Evolutionary conservation across 495 filamentous ascomycete species (phyloP), one percentile per base, ranked within the genome.

Genomic region (Penicillium salamii): DNA sequence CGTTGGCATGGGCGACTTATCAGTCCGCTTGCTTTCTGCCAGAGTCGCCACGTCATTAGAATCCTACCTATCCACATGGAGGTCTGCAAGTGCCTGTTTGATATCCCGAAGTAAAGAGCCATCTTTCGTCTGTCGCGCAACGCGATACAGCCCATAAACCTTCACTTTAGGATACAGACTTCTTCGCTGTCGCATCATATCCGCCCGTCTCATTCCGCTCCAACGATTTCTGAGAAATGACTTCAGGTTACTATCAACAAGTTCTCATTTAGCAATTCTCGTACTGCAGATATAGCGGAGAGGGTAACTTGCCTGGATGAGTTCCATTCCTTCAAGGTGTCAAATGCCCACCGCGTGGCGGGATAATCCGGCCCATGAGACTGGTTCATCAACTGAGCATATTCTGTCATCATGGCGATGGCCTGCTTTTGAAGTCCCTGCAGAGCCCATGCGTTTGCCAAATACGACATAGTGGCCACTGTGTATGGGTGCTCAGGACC

Each of bases 401-500:
- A 50, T 9, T 44, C 48, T 1, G 31, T 29, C 23, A 15, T 21
- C n/a, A 37, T 1, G 2, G 14, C 31, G 13, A 36, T 6, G 0
- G 39, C 39, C 1, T 43, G 21, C 15, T 17, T 11, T 2, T 14
- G 13, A 11, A 12, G 39, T 1, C 40, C 32, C 4, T 32, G 39
- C 0, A 3, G 15, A 8, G 18, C 17, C 48, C 11, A 29, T 17
- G 15, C 19, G 0, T 1, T 11, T 9, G 40, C 48, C n/a, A 50
- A 31, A 6, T 0, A 14, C 0, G 1, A 0, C 48, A 50, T 43
- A 2, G 14, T 36, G 1, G 0, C 12, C 1, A 53, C 9, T 0
- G 40, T 38, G 1, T 7, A 2, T 1, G 50, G 50, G 20, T 52
- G 39, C 8, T 49, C 44, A n/a, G 21, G 36, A 6, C 54, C 58